Conservation (phyloP, 2,329 filamentous ascomycete species). For the Fusarium sp. region DNA sequence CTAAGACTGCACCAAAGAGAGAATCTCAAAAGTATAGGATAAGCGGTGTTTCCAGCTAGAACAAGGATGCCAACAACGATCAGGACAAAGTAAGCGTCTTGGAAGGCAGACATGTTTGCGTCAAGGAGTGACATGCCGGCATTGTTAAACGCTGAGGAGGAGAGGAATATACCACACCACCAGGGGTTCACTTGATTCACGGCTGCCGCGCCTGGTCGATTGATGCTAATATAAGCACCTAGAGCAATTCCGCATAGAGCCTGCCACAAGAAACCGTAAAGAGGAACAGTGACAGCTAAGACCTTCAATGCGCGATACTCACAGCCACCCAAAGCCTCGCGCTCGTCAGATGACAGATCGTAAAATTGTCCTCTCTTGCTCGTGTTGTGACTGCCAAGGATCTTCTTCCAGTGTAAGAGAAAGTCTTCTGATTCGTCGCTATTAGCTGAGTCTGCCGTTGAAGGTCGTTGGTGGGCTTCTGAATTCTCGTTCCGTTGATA, state of each 20-base stretch:
- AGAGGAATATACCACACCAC: slow-evolving; percentile 77
- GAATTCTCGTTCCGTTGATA: slow-evolving; percentile 34
- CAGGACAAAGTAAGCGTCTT: slow-evolving; percentile 62
- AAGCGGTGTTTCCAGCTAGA: slow-evolving; percentile 74
- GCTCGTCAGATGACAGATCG: slow-evolving; percentile 62
- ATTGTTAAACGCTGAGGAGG: slow-evolving; percentile 76
- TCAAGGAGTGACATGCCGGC: slow-evolving; percentile 76
- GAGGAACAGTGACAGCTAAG: slow-evolving; percentile 67
- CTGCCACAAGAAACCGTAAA: slow-evolving; percentile 71
- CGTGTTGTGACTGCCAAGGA: slow-evolving; percentile 53
- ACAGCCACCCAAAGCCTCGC: slow-evolving; percentile 68
- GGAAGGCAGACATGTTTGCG: slow-evolving; percentile 72
- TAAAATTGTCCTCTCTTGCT: slow-evolving; percentile 67
- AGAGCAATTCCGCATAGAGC: slow-evolving; percentile 67
- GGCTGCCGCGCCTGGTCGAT: slow-evolving; percentile 60
- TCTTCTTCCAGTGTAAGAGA: slow-evolving; percentile 47
- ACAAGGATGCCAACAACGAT: slow-evolving; percentile 67
- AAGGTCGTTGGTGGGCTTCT: slow-evolving; percentile 22
- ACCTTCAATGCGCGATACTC: slow-evolving; percentile 73
- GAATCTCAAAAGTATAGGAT: slow-evolving; percentile 71
- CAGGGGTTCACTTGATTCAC: slow-evolving; percentile 71
- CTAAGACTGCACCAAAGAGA: slow-evolving; percentile 65
- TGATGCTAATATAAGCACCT: slow-evolving; percentile 68
- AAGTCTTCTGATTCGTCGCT: slow-evolving; percentile 45
- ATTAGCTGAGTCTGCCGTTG: slow-evolving; percentile 29